phyloP scores from a whole-genome alignment of 2,329 filamentous ascomycete genomes.

The Talaromyces sp. region DNA sequence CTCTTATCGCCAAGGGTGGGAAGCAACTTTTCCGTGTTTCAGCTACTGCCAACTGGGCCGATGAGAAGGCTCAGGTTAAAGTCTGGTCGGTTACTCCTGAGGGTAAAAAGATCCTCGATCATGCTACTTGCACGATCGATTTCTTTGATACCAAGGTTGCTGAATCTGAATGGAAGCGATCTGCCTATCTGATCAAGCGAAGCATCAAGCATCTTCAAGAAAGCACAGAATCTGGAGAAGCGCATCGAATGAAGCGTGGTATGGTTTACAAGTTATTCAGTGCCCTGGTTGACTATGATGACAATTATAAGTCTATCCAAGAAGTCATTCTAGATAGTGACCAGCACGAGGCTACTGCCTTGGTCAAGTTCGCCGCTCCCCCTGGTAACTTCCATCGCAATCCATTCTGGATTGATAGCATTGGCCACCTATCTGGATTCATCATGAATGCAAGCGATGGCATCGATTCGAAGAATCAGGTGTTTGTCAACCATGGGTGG shows the following conservation, averaged over 20 bases:
- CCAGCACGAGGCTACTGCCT: slow-evolving; percentile 58
- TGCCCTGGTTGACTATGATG: slow-evolving; percentile 59
- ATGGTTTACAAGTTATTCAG: slow-evolving; percentile 77
- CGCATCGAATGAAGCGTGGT: slow-evolving; percentile 72
- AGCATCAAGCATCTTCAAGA: slow-evolving; percentile 62
- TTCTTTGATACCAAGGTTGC: slow-evolving; percentile 34
- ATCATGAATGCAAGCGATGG: slow-evolving; percentile 63
- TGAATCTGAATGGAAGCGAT: slow-evolving; percentile 54
- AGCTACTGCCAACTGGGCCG: slow-evolving; percentile 40
- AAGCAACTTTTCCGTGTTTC: slow-evolving; percentile 41
- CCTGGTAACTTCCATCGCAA: slow-evolving; percentile 61
- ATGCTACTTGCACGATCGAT: slow-evolving; percentile 38
- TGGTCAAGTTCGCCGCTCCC: slow-evolving; percentile 58
- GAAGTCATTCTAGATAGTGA: slow-evolving; percentile 62
- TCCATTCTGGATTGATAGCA: slow-evolving; percentile 62
- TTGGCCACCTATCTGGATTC: slow-evolving; percentile 61
- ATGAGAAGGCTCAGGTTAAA: slow-evolving; percentile 33
- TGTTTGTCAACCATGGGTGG: slow-evolving; percentile 67
- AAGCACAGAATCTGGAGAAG: slow-evolving; percentile 66
- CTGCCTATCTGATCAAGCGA: slow-evolving; percentile 68
- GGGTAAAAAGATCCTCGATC: slow-evolving; percentile 42
- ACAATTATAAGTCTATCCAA: slow-evolving; percentile 60
- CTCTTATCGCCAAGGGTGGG: slow-evolving; percentile 59
- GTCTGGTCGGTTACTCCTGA: slow-evolving; percentile 42
- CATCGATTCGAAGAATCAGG: slow-evolving; percentile 60